phyloP scores from a whole-genome alignment of 202 grass and related monocot species.

The Zizania palustris region DNA sequence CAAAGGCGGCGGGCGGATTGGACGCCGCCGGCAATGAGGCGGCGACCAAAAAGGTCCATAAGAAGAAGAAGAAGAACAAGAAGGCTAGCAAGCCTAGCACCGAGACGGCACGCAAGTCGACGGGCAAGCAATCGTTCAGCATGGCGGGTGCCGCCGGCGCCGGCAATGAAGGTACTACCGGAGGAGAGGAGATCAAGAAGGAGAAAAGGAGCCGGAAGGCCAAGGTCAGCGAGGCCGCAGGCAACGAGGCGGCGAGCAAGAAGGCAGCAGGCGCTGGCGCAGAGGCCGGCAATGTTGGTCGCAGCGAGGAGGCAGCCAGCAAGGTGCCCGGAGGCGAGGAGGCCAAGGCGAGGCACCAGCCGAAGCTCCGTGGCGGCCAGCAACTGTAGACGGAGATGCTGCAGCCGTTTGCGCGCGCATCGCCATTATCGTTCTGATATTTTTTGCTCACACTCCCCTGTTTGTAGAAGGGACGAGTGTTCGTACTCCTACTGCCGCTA shows the following conservation, averaged over 20 bases:
- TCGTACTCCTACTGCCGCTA: conserved; percentile 24
- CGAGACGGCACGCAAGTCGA: not conserved
- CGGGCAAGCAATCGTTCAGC: not conserved
- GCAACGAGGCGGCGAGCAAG: conserved; percentile 8
- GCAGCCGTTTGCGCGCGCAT: not conserved
- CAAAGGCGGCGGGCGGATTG: too few relatives aligned
- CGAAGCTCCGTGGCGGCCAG: conserved; percentile 9
- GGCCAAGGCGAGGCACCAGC: not conserved
- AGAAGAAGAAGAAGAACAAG: not conserved
- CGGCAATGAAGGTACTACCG: not conserved
- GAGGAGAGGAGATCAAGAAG: not conserved
- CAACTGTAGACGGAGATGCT: not conserved
- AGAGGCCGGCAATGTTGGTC: not conserved
- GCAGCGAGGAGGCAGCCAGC: not conserved
- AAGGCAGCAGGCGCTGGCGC: not conserved
- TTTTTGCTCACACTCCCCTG: not conserved
- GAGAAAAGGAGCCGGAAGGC: not conserved
- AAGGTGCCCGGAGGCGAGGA: not conserved
- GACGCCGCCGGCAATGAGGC: not conserved
- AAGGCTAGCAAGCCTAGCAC: not conserved
- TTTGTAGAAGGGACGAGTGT: conserved; percentile 50
- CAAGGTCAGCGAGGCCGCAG: not conserved
- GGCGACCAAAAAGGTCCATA: not conserved
- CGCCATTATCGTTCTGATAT: not conserved
- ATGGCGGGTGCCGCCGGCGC: not conserved